Evolutionary conservation across 352 stramenopile species (phyloP), one percentile per base, ranked within the genome.

Genomic region (Blastocystis sp.): DNA sequence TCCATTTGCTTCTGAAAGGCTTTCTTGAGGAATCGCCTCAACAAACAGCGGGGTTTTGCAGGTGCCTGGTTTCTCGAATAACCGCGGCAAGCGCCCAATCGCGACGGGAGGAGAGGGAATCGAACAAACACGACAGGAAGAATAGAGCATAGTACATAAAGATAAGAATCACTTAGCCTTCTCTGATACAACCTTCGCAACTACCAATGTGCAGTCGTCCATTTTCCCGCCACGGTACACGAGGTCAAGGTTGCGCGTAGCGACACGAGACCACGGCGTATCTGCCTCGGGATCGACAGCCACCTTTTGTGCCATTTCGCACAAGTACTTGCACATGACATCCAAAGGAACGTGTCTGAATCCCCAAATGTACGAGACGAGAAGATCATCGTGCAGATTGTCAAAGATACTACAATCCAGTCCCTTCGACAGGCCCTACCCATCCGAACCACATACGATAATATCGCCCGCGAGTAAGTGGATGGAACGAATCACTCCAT

Each of bases 201-300:
- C 67, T 17, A 88, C 78, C n/a, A 79, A 41, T 52, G 78, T 88
- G 66, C 64, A 79, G n/a, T 88, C 78, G 66, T 88, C 78, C 67
- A 79, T 88, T 34, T 88, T 88, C 9, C 78, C 78, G 62, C 78
- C 78, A n/a, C 67, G 45, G 66, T 88, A 88, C 28, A 88, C 78
- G n/a, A 88, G 52, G 48, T 88, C 78, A 2, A 88, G 53, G 64
- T 88, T 76, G 38, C 53, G 64, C 23, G 78, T 79, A 10, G 78
- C 78, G 2, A 79, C 78, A 0, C 78, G 56, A 11, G 78, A 88
- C 78, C 78, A 88, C 3, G 78, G 78, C 41, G 78, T 88, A 7
- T 88, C 78, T 5, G 64, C 78, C 45, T 65, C 28, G 1, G 62
- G 43, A 60, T 76, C 64, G 3, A 88, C 78, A 9, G 64, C 67